Evolutionary conservation across 2,329 filamentous ascomycete species (phyloP).

Genomic region (Aspergillus spinulosporus): DNA sequence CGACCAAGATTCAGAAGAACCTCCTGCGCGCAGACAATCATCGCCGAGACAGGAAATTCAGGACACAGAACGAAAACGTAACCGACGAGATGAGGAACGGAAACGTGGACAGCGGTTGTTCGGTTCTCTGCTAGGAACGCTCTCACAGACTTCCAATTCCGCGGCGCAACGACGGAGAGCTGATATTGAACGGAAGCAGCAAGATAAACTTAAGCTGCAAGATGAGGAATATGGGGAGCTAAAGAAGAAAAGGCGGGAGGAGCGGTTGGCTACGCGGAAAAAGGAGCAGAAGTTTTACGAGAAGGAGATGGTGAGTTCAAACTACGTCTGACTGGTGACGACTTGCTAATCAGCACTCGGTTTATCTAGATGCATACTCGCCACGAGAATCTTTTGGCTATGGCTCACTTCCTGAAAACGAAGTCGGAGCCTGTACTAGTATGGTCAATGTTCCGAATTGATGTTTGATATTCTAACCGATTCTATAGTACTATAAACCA

Average conservation of each 20-base stretch:
- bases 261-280: constrained; percentile 61
- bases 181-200: constrained; percentile 80
- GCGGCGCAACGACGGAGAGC: constrained; percentile 67
- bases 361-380: constrained; percentile 66
- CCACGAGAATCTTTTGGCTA: constrained; percentile 70
- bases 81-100: constrained; percentile 68
- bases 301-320: constrained; percentile 67
- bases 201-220: constrained; percentile 75
- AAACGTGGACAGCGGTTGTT: constrained; percentile 84
- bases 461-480: constrained; percentile 7
- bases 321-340: not conserved
- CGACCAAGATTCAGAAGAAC: constrained; percentile 22
- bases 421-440: constrained; percentile 71
- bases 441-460: constrained; percentile 35
- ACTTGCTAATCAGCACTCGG: not conserved
- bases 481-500: constrained; percentile 74
- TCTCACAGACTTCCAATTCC: constrained; percentile 69
- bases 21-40: constrained; percentile 27
- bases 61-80: constrained; percentile 22
- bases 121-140: constrained; percentile 73
- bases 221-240: constrained; percentile 69
- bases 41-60: constrained; percentile 24
- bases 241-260: constrained; percentile 64
- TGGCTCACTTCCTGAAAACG: constrained; percentile 73
- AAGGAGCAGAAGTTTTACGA: constrained; percentile 74